Evolutionary conservation across 2,329 filamentous ascomycete genomes (phyloP).

Genomic region (Fusarium siculi): DNA sequence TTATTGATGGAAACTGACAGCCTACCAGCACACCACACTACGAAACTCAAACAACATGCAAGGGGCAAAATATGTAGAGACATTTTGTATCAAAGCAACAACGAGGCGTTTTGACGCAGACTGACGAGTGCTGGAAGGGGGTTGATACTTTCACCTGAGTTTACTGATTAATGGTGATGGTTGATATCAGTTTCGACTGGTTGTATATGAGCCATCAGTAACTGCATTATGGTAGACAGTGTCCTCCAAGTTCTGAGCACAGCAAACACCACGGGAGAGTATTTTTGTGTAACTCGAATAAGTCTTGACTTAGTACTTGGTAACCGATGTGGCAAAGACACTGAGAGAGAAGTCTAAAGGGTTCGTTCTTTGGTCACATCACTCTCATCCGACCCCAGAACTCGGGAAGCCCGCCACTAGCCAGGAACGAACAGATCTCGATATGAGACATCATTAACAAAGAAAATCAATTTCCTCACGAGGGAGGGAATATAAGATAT

Average conservation of each 20-base stretch:
- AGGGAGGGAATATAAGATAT: conserved; percentile 3
- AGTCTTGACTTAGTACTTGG: neutral
- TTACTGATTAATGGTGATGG: neutral
- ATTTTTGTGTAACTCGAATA: no score
- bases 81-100: neutral
- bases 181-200: neutral
- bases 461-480: neutral
- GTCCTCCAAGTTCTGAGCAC: neutral
- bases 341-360: neutral
- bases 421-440: neutral
- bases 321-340: neutral
- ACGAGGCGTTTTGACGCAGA: neutral
- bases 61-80: neutral
- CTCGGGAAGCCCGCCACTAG: conserved; percentile 15
- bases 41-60: conserved; percentile 6
- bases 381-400: neutral
- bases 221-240: neutral
- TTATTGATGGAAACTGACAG: neutral
- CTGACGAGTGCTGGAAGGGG: neutral
- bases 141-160: neutral
- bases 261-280: neutral
- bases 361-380: neutral
- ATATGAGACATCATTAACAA: neutral
- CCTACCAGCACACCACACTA: neutral
- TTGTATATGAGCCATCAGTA: neutral